Percentiles rank a stretch among this genome's conserved stretches.
Evolutionary conservation across 2,329 filamentous ascomycete genomes (phyloP).

Genomic region (Pezicula neosporulosa): DNA sequence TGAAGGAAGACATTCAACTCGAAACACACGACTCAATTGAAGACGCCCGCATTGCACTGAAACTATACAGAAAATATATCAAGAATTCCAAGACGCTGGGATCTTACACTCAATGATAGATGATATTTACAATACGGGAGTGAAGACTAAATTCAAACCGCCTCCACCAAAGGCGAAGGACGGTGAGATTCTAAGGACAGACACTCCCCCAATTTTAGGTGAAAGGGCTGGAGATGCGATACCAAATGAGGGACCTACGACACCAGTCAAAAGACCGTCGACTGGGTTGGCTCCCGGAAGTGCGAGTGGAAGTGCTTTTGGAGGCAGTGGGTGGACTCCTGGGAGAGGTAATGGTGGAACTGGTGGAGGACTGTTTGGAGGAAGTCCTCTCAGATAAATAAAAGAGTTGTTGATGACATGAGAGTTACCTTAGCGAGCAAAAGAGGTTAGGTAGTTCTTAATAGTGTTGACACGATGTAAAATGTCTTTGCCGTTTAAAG

Average conservation of each 20-base stretch:
- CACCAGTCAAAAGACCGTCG: slow-evolving; percentile 40
- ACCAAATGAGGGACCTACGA: slow-evolving; percentile 35
- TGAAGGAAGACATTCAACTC: slow-evolving; percentile 91
- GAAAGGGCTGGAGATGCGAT: slow-evolving; percentile 26
- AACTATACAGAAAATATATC: slow-evolving; percentile 85
- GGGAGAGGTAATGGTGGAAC: slow-evolving; percentile 33
- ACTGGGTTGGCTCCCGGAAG: slow-evolving; percentile 30
- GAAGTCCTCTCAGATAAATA: slow-evolving; percentile 18
- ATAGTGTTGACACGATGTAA: too few relatives aligned
- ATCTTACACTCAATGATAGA: slow-evolving; percentile 79
- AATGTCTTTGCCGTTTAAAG: too few relatives aligned
- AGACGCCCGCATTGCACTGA: slow-evolving; percentile 86
- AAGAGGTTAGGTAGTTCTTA: too few relatives aligned
- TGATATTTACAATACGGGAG: slow-evolving; percentile 74
- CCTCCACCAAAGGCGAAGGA: slow-evolving; percentile 41
- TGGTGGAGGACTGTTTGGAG: slow-evolving; percentile 6
- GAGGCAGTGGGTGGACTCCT: slow-evolving; percentile 40
- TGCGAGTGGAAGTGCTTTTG: slow-evolving; percentile 29
- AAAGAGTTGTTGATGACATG: neutral
- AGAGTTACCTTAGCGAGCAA: too few relatives aligned
- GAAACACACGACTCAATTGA: slow-evolving; percentile 94
- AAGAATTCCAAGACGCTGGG: slow-evolving; percentile 84
- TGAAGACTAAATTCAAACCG: slow-evolving; percentile 54
- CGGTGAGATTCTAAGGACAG: slow-evolving; percentile 41
- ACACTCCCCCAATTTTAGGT: slow-evolving; percentile 48